Evolutionary conservation across 2,329 filamentous ascomycete genomes (phyloP), one percentile per base, ranked within the genome.

Genomic region (Calonectria ilicicola): DNA sequence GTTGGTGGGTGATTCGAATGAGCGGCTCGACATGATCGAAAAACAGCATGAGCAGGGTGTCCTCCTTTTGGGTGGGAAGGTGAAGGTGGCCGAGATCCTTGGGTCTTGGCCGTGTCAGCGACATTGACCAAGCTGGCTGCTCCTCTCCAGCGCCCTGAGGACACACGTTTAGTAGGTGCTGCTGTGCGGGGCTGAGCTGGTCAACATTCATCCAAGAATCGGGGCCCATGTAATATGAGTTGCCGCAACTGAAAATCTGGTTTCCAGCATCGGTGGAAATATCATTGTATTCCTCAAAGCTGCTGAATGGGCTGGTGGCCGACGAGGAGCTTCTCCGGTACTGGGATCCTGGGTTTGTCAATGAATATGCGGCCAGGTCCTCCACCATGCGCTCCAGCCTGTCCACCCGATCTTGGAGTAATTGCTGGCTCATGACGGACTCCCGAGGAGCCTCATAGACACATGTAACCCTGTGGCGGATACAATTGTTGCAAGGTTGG

Each of bases 401-500:
- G 46, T 75, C 72, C n/a, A 75, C 72, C n/a, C 74, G 56, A 42
- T 75, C 74, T 17, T 75, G 74, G n/a, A 75, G 67, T 29, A 75
- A 19, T 62, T 75, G 72, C 40, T 75, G 74, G 67, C 67, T 74
- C 65, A 70, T 69, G 38, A 70, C 69, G 15, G 72, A 74, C 64
- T 75, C 74, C 5, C 74, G 72, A 3, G 74, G 72, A 19, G 74
- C 72, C 46, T 75, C 74, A 49, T 75, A 75, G 47, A 75, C 72
- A 46, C 74, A 75, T 15, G 66, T 63, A 21, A 75, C 74, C 23
- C 72, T 47, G 49, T 75, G 74, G 58, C 74, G 72, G 63, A 72
- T 67, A 29, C 74, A 75, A 40, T 75, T 75, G 65, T 74, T 75
- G 74, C 74, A 75, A 27, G 74, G 74, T 58, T 75, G 72, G 35